phyloP scores from a whole-genome alignment of 2,329 filamentous ascomycete species.

The Chaetothyriales sp. region DNA sequence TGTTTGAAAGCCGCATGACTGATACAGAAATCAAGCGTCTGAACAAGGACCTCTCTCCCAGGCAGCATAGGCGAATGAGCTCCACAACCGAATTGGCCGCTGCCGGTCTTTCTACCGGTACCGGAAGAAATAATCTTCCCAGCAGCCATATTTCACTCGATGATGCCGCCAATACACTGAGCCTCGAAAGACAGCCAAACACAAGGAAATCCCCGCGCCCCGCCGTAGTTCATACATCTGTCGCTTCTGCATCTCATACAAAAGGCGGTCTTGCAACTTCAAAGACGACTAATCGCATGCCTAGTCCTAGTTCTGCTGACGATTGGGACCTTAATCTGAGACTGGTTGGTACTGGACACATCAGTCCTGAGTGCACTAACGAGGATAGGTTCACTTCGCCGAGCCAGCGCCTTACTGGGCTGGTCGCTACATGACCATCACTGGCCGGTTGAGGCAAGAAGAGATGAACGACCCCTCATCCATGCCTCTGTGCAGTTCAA shows the following conservation, averaged over 20 bases:
- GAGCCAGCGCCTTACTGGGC: slow-evolving; percentile 11
- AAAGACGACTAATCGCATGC: slow-evolving; percentile 5
- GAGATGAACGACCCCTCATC: not conserved
- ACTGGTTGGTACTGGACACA: slow-evolving; percentile 1
- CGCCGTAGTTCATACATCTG: slow-evolving; percentile 6
- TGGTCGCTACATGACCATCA: slow-evolving; percentile 12
- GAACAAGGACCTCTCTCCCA: not conserved
- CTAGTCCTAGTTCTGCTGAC: slow-evolving; percentile 1
- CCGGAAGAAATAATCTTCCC: not conserved
- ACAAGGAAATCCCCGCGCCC: not conserved
- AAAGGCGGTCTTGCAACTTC: slow-evolving; percentile 1
- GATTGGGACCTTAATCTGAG: slow-evolving; percentile 1
- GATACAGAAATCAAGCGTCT: slow-evolving; percentile 9
- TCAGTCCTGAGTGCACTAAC: slow-evolving; percentile 1
- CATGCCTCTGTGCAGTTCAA: not conserved
- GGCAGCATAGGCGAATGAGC: not conserved
- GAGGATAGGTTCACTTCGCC: slow-evolving; percentile 7
- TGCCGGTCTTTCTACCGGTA: not conserved
- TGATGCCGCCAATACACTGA: not conserved
- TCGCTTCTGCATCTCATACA: slow-evolving; percentile 2
- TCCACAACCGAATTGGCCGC: not conserved
- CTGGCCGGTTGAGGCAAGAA: slow-evolving; percentile 9
- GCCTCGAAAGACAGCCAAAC: not conserved
- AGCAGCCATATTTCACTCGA: not conserved
- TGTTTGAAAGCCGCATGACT: slow-evolving; percentile 12